Conservation (phyloP, 176 grass and related monocot genomes). For the Cymbopogon citratus region DNA sequence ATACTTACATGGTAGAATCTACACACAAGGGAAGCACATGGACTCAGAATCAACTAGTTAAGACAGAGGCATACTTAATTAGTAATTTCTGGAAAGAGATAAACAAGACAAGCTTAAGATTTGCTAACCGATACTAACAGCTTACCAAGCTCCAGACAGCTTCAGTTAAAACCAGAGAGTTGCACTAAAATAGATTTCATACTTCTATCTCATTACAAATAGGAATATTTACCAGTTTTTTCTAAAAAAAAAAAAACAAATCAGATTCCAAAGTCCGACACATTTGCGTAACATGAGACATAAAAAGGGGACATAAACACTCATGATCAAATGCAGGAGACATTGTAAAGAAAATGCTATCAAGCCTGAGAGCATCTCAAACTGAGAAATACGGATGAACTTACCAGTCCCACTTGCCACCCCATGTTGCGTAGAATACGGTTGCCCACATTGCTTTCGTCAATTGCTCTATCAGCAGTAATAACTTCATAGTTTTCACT, state of each 20-base stretch:
- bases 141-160: neutral
- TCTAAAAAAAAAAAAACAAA: neutral
- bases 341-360: neutral
- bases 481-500: conserved; percentile 89
- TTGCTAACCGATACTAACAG: neutral
- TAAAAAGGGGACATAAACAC: neutral
- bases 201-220: neutral
- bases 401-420: conserved; percentile 81
- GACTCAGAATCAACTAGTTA: too few species aligned
- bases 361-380: neutral
- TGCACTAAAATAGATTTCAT: neutral
- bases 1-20: too few species aligned
- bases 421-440: conserved; percentile 91
- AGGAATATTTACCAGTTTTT: neutral
- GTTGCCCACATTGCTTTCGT: conserved; percentile 95
- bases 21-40: too few species aligned
- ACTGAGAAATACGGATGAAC: conserved; percentile 13
- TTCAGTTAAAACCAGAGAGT: neutral
- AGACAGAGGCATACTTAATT: neutral
- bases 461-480: conserved; percentile 71
- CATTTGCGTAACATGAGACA: neutral
- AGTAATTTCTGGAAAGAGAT: neutral
- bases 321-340: neutral
- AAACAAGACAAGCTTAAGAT: conserved; percentile 7
- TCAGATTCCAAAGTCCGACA: neutral